Conservation (phyloP, 441 rosid genomes). For the Kokia cookei region DNA sequence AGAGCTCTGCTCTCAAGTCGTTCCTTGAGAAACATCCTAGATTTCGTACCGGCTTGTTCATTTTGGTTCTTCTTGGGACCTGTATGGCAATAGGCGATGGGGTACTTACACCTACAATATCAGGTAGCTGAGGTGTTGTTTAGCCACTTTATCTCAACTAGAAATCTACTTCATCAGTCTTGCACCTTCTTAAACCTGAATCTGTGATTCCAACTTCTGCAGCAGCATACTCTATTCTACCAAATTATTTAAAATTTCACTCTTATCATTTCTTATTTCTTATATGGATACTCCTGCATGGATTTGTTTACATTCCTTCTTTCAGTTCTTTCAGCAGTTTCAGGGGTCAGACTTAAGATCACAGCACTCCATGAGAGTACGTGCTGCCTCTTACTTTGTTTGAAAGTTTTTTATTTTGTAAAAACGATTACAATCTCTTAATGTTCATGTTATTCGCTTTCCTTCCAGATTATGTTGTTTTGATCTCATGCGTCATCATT, state of each 20-base stretch:
- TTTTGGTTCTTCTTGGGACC: constrained; percentile 66
- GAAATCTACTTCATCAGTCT: background rate
- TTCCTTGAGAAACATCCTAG: constrained; percentile 53
- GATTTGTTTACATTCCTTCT: background rate
- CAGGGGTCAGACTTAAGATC: constrained; percentile 62
- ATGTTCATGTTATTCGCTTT: constrained; percentile 12
- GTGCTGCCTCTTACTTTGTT: constrained; percentile 22
- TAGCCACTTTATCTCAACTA: background rate
- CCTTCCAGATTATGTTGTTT: constrained; percentile 45
- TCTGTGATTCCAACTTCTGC: background rate
- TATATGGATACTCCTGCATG: constrained; percentile 3
- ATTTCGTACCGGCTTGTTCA: constrained; percentile 34
- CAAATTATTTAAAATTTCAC: no score
- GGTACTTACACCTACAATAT: constrained; percentile 69
- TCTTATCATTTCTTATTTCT: no score
- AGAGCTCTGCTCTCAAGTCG: constrained; percentile 45
- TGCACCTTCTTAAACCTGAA: background rate
- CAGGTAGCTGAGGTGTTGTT: constrained; percentile 32
- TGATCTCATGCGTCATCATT: constrained; percentile 55
- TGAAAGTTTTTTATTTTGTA: background rate
- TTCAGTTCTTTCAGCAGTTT: constrained; percentile 81
- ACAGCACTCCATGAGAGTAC: constrained; percentile 60
- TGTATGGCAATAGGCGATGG: constrained; percentile 80
- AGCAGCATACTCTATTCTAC: no score
- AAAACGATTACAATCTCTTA: background rate